phyloP scores from a whole-genome alignment of 805 yeast genomes.

The Wickerhamomyces queroliae region DNA sequence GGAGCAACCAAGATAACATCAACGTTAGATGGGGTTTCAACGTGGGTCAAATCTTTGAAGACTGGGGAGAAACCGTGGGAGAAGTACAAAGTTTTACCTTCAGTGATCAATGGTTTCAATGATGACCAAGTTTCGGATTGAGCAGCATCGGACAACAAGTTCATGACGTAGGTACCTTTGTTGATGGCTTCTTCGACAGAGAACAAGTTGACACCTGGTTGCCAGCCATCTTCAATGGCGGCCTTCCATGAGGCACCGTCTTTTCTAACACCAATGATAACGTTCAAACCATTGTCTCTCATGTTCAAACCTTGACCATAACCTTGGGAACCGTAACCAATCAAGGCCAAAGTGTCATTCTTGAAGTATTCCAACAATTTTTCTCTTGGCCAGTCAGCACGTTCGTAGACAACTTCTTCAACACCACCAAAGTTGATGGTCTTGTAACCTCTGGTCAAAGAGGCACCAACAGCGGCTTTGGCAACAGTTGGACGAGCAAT shows the following conservation, averaged over 20 bases:
- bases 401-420: slow-evolving; percentile 94
- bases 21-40: slow-evolving; percentile 89
- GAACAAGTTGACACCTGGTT: slow-evolving; percentile 97
- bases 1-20: slow-evolving; percentile 99
- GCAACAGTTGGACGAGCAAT: slow-evolving; percentile 55
- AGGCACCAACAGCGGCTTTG: slow-evolving; percentile 45
- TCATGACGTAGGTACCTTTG: slow-evolving; percentile 94
- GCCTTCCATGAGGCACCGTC: slow-evolving; percentile 99
- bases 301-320: slow-evolving; percentile 99
- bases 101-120: slow-evolving; percentile 86
- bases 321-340: slow-evolving; percentile 99
- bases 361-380: slow-evolving; percentile 94
- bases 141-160: slow-evolving; percentile 98
- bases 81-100: slow-evolving; percentile 97
- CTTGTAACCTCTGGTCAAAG: slow-evolving; percentile 73
- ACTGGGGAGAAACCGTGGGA: slow-evolving; percentile 99
- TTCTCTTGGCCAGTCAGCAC: slow-evolving; percentile 99
- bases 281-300: slow-evolving; percentile 98
- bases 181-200: slow-evolving; percentile 89
- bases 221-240: slow-evolving; percentile 99
- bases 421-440: slow-evolving; percentile 96
- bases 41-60: slow-evolving; percentile 95
- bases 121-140: slow-evolving; percentile 96
- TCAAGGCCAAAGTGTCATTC: slow-evolving; percentile 94
- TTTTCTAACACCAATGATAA: slow-evolving; percentile 97